phyloP scores from a whole-genome alignment of 2,329 filamentous ascomycete species.

The Dothistroma septosporum region DNA sequence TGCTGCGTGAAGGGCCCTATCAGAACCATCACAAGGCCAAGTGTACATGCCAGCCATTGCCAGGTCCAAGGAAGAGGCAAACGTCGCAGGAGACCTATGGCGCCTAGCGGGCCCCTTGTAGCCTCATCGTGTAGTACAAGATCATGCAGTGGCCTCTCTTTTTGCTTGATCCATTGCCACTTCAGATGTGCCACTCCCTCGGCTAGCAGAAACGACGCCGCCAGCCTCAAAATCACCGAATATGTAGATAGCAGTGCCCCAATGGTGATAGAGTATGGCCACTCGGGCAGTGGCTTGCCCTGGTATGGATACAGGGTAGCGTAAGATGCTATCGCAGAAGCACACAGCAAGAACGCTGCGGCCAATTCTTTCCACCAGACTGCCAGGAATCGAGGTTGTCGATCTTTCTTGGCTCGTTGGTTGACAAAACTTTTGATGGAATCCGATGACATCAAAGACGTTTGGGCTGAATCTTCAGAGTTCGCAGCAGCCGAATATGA shows the following conservation, averaged over 20 bases:
- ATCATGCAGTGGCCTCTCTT: conserved; percentile 8
- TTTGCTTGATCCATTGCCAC: conserved; percentile 12
- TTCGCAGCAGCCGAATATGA: no score
- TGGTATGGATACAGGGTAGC: conserved; percentile 12
- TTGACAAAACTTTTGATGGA: no score
- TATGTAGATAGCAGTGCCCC: conserved; percentile 11
- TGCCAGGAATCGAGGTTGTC: not conserved
- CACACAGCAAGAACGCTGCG: not conserved
- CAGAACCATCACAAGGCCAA: conserved; percentile 5
- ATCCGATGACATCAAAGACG: no score
- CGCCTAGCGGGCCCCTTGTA: conserved; percentile 9
- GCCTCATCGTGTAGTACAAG: conserved; percentile 10
- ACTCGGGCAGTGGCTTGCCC: conserved; percentile 11
- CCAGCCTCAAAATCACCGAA: conserved; percentile 11
- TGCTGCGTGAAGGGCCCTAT: conserved; percentile 14
- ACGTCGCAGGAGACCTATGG: conserved; percentile 1
- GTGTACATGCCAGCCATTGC: conserved; percentile 12
- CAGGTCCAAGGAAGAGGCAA: conserved; percentile 1
- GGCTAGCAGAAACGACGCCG: conserved; percentile 6
- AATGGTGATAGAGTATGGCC: conserved; percentile 12
- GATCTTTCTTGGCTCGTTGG: no score
- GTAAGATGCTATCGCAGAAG: conserved; percentile 6
- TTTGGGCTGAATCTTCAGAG: no score
- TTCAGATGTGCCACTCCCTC: conserved; percentile 11
- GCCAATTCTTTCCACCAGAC: conserved; percentile 9